Base-by-base conservation (phyloP, 2,329 filamentous ascomycete genomes). In the Phialophora expanda region DNA sequence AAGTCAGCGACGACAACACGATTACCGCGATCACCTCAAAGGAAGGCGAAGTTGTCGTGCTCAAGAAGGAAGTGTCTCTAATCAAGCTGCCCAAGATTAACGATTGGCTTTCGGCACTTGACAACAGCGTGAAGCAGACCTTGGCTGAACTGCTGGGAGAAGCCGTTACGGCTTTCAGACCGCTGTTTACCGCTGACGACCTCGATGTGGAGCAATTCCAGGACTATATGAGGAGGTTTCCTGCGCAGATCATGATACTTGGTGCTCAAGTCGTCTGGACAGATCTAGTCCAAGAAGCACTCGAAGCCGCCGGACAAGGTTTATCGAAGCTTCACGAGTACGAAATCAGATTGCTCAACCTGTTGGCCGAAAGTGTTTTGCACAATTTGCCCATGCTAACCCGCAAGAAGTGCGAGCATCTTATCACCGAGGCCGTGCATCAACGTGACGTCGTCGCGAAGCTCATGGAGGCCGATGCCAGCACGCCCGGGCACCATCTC, bases 371-470 rank as follows among this genome's bases (percentile, higher is more conserved):
- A 46, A 94, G 92, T 2, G 95, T 99, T 12, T 84, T 99, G 17
- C 92, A 91, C 46, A 93, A 99, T 74, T 86, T 99, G 24, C 90
- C 93, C 71, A 83, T 92, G 6, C 90, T 97, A 57, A 87, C 91
- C 75, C 87, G 95, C 69, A 97, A 97, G 84, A 97, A 97, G 82
- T 99, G 94, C 78, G 95, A 99, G 78, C 94, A 97, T 78, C 86
- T 99, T 71, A 99, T 99, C 75, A 99, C 96, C 0, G 96, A 99
- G 77, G 98, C 95, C 75, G 95, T 99, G 14, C 95, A 99, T 76
- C 96, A 99, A 78, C 90, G 95, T 67, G 95, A 99, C 77, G 87
- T 90, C 20, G 95, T 98, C 70, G 90, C 94, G 75, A 96, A 92
- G 78, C 87, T 99, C 28, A 86, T 93, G 56, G 85, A 89, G 54